A percentile compares a stretch with the other conserved stretches of the same genome.
Conservation (phyloP, 345 rosid species). For the Hirschfeldia incana region DNA sequence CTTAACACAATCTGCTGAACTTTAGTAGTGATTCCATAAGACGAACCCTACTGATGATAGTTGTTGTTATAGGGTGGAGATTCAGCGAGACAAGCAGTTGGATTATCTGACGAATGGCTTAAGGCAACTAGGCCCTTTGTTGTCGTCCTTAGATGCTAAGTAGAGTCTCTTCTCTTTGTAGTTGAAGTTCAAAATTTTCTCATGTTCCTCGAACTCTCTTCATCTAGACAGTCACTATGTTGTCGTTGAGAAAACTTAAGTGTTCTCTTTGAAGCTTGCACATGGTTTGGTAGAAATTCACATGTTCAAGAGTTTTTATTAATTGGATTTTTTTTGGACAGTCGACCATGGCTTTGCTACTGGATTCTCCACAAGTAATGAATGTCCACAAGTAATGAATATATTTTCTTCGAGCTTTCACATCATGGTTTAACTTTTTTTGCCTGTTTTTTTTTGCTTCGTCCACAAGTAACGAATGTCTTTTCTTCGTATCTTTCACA, state of each 20-base stretch:
- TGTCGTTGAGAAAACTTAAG: neutral
- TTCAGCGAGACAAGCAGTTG: conserved; percentile 72
- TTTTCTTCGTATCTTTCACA: conserved; percentile 74
- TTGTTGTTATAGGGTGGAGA: conserved; percentile 57
- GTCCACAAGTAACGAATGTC: conserved; percentile 11
- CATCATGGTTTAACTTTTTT: neutral
- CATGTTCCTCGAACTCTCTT: neutral
- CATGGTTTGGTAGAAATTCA: neutral
- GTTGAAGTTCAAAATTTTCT: neutral
- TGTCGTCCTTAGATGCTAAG: conserved; percentile 76
- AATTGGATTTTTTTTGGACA: conserved; percentile 33
- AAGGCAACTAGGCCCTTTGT: conserved; percentile 55
- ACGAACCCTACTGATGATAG: conserved; percentile 21
- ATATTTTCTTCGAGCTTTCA: no score
- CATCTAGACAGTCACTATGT: neutral
- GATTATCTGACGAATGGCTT: conserved; percentile 71
- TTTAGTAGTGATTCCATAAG: neutral
- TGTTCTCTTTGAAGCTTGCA: neutral
- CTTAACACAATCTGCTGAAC: neutral
- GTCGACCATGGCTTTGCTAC: conserved; percentile 97
- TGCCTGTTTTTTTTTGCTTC: neutral
- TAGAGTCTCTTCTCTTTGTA: conserved; percentile 29
- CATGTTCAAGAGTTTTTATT: neutral
- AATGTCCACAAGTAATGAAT: no score
- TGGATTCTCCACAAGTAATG: conserved; percentile 67